These are phyloP conservation scores for Chaetomium sp. DNA, from an alignment of 2,329 filamentous ascomycete species.

Conservation along the genomic window DNA sequence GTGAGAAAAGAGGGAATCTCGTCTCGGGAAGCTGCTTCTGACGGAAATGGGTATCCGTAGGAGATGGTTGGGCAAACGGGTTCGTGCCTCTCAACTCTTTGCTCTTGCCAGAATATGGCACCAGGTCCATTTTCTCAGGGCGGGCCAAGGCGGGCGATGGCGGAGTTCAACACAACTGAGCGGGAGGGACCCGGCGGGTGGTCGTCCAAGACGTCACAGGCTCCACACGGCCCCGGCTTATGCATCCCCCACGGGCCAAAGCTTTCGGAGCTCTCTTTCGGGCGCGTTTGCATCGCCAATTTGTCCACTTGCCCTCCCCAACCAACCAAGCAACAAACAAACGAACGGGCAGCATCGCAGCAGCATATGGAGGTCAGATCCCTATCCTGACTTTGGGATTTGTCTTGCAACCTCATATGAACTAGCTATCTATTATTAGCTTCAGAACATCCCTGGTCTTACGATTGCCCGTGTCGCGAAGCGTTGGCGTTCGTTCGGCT, in stretches of 20 bases:
- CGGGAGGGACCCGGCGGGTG: constrained; percentile 3
- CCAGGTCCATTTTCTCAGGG: background rate
- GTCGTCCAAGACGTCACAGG: constrained; percentile 17
- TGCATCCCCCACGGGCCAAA: background rate
- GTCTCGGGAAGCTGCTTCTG: background rate
- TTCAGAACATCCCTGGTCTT: background rate
- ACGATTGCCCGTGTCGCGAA: constrained; percentile 5
- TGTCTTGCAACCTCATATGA: background rate
- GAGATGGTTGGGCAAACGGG: background rate
- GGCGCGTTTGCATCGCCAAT: background rate
- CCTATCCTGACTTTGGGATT: background rate
- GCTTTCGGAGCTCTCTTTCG: constrained; percentile 1
- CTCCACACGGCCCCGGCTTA: constrained; percentile 4
- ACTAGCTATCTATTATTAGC: background rate
- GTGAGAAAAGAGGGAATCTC: background rate
- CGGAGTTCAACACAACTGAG: background rate
- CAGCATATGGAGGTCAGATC: background rate
- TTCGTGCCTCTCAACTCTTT: background rate
- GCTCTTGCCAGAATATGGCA: background rate
- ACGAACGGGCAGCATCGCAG: background rate
- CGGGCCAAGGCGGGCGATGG: background rate
- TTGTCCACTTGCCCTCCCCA: background rate
- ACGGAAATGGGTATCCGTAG: background rate
- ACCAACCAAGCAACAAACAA: background rate
- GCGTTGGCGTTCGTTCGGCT: background rate